These are phyloP conservation scores for Tilletia setariae DNA, from an alignment of 1,284 basidiomycete species.

Conservation along the genomic window DNA sequence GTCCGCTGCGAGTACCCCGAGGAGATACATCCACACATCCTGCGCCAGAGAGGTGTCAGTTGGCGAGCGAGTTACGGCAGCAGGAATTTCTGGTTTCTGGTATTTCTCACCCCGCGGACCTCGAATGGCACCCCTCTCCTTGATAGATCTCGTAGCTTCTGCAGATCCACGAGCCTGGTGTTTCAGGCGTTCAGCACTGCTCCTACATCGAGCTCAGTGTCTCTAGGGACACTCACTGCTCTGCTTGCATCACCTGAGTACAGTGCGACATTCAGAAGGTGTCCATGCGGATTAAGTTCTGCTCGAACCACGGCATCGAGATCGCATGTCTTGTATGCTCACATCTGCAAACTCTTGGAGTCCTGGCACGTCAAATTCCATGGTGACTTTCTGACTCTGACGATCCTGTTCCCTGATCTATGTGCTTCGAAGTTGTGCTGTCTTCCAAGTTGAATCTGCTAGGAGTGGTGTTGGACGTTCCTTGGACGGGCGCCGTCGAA, in stretches of 20 bases:
- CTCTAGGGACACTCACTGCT: neutral
- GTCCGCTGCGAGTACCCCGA: constrained; percentile 18
- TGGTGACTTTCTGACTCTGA: neutral
- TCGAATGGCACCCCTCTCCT: constrained; percentile 14
- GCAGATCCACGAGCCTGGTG: constrained; percentile 16
- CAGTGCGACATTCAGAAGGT: neutral
- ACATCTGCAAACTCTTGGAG: constrained; percentile 5
- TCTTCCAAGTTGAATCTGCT: neutral
- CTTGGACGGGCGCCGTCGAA: too few species aligned
- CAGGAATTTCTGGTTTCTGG: neutral
- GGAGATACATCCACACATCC: constrained; percentile 21
- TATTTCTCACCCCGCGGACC: constrained; percentile 13
- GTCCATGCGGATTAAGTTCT: neutral
- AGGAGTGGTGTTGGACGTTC: neutral
- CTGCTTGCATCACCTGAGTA: constrained; percentile 2
- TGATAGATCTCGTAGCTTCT: constrained; percentile 17
- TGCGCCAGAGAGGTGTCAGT: neutral
- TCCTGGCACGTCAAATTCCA: constrained; percentile 5
- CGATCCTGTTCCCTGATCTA: neutral
- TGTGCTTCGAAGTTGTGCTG: neutral
- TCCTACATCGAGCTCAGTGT: neutral
- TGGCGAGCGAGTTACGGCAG: neutral
- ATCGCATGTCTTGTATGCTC: neutral
- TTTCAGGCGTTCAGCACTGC: neutral
- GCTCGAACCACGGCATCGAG: neutral